Conservation (phyloP, 495 filamentous ascomycete genomes). For the Tuber melanosporum region DNA sequence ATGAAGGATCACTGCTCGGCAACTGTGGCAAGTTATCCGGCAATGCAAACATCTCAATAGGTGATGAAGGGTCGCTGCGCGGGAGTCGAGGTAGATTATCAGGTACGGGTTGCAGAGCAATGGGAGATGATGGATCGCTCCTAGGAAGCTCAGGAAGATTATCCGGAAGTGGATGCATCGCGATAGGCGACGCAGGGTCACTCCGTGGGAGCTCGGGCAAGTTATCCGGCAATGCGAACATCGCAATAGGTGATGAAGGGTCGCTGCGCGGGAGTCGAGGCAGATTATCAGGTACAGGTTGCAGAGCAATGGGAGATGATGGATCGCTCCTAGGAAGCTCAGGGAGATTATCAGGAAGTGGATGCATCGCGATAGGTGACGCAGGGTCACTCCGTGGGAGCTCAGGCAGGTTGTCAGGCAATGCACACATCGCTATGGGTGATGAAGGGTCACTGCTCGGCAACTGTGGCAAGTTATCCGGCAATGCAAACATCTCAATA, state of each 20-base stretch:
- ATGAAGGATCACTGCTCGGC: conserved; percentile 5
- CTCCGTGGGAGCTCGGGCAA: conserved; percentile 19
- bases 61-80: conserved; percentile 3
- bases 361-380: neutral
- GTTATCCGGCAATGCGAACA: conserved; percentile 1
- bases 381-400: conserved; percentile 14
- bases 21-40: conserved; percentile 20
- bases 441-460: no score
- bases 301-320: neutral
- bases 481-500: conserved; percentile 6
- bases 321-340: neutral
- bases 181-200: conserved; percentile 10
- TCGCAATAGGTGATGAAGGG: neutral
- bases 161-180: neutral
- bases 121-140: neutral
- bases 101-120: neutral
- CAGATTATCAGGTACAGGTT: neutral
- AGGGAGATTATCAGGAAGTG: neutral
- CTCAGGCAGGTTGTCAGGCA: conserved; percentile 13
- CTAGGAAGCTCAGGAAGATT: neutral
- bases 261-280: conserved; percentile 15
- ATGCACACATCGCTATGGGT: neutral
- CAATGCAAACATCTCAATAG: neutral
- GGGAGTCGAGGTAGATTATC: neutral
- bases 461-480: neutral